Base-by-base conservation (phyloP, 208 protist genomes). In the Leptomonas pyrrhocoris region DNA sequence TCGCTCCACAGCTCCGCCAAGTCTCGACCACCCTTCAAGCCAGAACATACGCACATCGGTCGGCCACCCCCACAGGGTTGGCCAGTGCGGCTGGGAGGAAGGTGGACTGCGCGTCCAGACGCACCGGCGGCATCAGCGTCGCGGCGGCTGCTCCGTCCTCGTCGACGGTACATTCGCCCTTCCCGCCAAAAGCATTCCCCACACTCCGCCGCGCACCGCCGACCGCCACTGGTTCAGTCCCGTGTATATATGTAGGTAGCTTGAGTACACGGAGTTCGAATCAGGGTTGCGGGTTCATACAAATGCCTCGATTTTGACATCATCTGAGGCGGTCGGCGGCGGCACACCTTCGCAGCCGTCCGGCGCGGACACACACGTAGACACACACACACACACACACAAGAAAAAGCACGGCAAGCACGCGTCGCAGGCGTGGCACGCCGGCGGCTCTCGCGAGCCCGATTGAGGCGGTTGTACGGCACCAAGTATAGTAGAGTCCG, bases 211-310 rank as follows among this genome's bases (percentile, higher is more conserved):
- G n/a, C n/a, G 38, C 38, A 6, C 25, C 62, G 21, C 51, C 62
- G 19, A 6, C 16, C 36, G 27, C 49, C 16, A 28, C 31, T 56
- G 13, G 19, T 27, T 83, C 78, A 84, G 79, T 74, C 79, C 73
- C 79, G 74, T 80, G 73, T 70, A 18, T 79, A 71, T 58, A 72
- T 60, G 59, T 79, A 81, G 79, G 79, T 84, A 84, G 79, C 79
- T 80, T 59, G 48, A 74, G 65, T 73, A 74, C 79, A 84, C 79
- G 79, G 79, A 80, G 68, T 54, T 80, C 68, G 58, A 84, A 84
- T 84, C 79, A 84, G 40, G 23, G 68, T 53, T 76, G 69, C 79
- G 73, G 74, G 61, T 77, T 84, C 79, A 84, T 79, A 84, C 79
- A 84, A 84, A 84, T 84, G 79, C 79, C 79, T 84, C 79, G 79